Percentiles rank a stretch among this genome's conserved stretches.
phyloP scores from a whole-genome alignment of 371 early-diverging fungal species.

The Fennellomyces sp. region DNA sequence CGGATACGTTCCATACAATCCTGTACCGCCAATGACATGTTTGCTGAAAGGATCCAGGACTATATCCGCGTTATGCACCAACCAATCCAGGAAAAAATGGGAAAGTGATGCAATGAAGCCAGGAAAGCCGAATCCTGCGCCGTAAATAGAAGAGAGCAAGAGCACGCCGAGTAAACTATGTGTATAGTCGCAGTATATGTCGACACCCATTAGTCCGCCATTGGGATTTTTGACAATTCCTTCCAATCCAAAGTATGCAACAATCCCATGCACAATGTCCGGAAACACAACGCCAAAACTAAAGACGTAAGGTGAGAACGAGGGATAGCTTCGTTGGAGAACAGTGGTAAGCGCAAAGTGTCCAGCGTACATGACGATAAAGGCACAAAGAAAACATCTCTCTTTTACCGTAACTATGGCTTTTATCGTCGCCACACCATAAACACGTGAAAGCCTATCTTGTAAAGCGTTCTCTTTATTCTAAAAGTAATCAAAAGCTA shows the following conservation, averaged over 20 bases:
- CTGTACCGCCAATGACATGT: conserved; percentile 1
- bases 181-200: neutral
- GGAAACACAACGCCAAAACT: neutral
- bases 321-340: neutral
- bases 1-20: neutral
- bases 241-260: conserved; percentile 2
- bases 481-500: too few relatives aligned
- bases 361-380: conserved; percentile 9
- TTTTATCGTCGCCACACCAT: neutral
- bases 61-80: conserved; percentile 8
- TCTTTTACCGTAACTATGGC: neutral
- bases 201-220: neutral
- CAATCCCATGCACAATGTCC: neutral
- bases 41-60: conserved; percentile 5
- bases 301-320: neutral
- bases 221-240: neutral
- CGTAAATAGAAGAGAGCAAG: neutral
- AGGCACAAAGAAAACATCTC: too few relatives aligned
- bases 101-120: conserved; percentile 9
- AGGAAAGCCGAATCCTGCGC: neutral
- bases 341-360: conserved; percentile 1
- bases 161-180: neutral
- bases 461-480: too few relatives aligned
- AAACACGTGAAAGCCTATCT: too few relatives aligned
- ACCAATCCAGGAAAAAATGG: conserved; percentile 6